Conservation (phyloP, 2,329 filamentous ascomycete genomes). For the Aspergillus japonicus region DNA sequence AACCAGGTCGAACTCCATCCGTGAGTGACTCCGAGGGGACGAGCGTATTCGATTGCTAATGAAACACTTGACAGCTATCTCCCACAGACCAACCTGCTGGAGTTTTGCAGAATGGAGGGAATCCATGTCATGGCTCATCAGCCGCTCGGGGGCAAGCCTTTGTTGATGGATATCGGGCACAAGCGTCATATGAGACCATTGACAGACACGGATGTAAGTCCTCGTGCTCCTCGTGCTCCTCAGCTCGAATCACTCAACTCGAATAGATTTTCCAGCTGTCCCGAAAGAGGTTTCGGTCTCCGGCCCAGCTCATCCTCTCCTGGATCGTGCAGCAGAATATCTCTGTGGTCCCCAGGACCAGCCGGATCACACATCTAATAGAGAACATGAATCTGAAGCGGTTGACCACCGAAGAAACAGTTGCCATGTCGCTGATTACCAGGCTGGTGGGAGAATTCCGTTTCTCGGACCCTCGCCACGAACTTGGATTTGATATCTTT, state of each 20-base stretch:
- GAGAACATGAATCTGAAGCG: background rate
- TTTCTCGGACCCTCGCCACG: background rate
- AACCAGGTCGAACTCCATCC: constrained; percentile 4
- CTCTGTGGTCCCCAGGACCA: background rate
- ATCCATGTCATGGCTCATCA: constrained; percentile 2
- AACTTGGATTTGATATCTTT: background rate
- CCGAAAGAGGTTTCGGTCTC: background rate
- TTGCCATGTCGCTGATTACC: background rate
- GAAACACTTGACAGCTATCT: background rate
- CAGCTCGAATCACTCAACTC: background rate
- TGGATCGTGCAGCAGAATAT: background rate
- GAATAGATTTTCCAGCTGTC: background rate
- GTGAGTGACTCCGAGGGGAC: background rate
- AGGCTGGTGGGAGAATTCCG: background rate
- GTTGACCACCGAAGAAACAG: background rate
- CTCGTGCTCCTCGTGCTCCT: background rate
- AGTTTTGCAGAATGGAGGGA: background rate
- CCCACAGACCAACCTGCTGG: background rate
- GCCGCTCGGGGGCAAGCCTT: constrained; percentile 1
- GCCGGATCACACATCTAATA: background rate
- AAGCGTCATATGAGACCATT: background rate
- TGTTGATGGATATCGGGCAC: no score
- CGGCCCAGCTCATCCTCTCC: background rate
- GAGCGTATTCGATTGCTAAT: background rate
- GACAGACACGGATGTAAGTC: background rate